Evolutionary conservation across 257 asterid genomes (phyloP), one percentile per base, ranked within the genome.

Genomic region (Nicotiana noctiflora): DNA sequence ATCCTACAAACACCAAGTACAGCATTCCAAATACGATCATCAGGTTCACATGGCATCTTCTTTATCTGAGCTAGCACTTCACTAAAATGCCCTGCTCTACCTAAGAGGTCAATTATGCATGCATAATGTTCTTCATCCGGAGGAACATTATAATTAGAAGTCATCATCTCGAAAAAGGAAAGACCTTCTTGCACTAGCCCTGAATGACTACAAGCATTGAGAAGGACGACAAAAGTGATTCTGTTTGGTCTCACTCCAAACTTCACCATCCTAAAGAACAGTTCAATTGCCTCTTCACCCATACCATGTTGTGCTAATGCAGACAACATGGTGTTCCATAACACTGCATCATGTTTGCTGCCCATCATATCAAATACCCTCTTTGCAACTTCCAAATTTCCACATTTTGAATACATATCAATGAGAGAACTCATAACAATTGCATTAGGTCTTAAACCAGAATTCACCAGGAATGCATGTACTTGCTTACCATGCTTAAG

Each of bases 401-500:
- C 94, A 82, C 97, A 93, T 76, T 89, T 90, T 10, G 96, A 86
- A 72, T 94, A 93, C 97, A 91, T 91, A 83, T 90, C 92, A 76
- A 94, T 86, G 79, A 94, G 90, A 79, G 93, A 84, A 83, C 95
- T 94, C 79, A 86, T 44, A 79, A 91, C 90, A 31, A 86, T 86
- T 21, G 85, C 84, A 84, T 91, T 89, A 62, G 90, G 94, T 83
- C 86, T 89, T 56, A 87, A 76, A 40, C 93, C 87, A 34, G 85
- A 37, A 18, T 79, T 86, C 63, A 88, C 85, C 86, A 91, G 49
- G 84, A 81, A 85, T 4, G 94, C 89, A 86, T 91, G 98, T 83
- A 92, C 80, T 86, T 91, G 97, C 84, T 80, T 89, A 75, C 97
- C 97, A 23, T 83, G 86, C 81, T 81, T 61, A 4, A 84, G 88